phyloP scores from a whole-genome alignment of 139 green algal species.

The Closterium sp. region DNA sequence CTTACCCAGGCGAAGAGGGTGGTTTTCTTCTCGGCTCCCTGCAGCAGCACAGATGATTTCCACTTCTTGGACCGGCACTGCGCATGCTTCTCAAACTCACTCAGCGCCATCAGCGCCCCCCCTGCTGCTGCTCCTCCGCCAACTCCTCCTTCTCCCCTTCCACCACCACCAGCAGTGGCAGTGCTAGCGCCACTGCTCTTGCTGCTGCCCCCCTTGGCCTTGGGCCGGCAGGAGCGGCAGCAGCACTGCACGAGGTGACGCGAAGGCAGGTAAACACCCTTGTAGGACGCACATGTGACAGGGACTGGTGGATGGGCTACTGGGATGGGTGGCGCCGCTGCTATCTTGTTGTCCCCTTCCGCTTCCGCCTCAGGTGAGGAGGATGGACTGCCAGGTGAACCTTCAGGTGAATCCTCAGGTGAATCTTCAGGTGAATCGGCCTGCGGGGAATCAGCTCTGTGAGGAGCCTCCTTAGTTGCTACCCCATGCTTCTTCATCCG shows the following conservation, averaged over 20 bases:
- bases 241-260: neutral
- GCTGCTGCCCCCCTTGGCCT: neutral
- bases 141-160: too few relatives aligned
- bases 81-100: constrained; percentile 38
- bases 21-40: neutral
- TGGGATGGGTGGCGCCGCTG: neutral
- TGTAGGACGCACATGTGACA: neutral
- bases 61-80: constrained; percentile 23
- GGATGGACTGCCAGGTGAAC: neutral
- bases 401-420: neutral
- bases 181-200: neutral
- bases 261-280: neutral
- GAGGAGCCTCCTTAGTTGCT: neutral
- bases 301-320: neutral
- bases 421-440: neutral
- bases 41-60: constrained; percentile 30
- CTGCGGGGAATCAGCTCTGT: neutral
- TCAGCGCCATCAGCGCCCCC: neutral
- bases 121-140: neutral
- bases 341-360: neutral
- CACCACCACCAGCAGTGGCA: neutral
- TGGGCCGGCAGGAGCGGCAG: neutral
- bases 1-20: constrained; percentile 30
- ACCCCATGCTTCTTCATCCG: too few relatives aligned
- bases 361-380: neutral